Evolutionary conservation across 2,329 filamentous ascomycete genomes (phyloP), one percentile per base, ranked within the genome.

Genomic region (Phialophora verrucosa): DNA sequence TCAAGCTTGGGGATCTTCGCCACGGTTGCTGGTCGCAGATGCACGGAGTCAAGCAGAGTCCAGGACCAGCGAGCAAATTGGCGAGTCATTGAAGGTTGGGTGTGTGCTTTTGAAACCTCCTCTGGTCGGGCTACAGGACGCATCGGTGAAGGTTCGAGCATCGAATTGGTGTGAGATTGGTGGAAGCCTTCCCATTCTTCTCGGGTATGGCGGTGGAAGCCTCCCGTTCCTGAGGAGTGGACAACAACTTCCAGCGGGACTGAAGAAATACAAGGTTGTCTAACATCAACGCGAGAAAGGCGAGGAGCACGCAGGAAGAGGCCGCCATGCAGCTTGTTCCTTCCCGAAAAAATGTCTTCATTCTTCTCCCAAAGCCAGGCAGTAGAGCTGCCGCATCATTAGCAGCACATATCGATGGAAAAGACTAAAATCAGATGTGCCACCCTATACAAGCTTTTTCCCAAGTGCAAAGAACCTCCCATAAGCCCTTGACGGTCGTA

Each of bases 381-480:
- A 25, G 4, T 29, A 35, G 31, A 55, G 25, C 53, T 55, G 29
- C n/a, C 17, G 53, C 17, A 20, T 29, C 53, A 55, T n/a, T 25
- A 55, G 17, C 53, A 25, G 53, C 27, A 8, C 14, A 5, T 17
- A 25, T 20, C 1, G 27, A 20, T 32, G 8, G 17, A 55, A 29
- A 31, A 11, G 10, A 29, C 53, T 20, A 25, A 51, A 51, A 27
- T 27, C 49, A 51, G 49, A 35, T 55, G 29, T 55, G 53, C 53
- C 53, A 4, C 53, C 53, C 27, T 35, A 11, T 55, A n/a, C 53
- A 55, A 35, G 29, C 14, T 55, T 55, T 55, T 35, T 23, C 29
- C 25, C 1, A 55, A 32, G 7, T 29, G 12, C 53, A 55, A 55
- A 55, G 14, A 55, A 14, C 53, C 53, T 55, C 53, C 53, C 53